Base-by-base conservation (phyloP, 2,329 filamentous ascomycete genomes). In the Neurospora crassa region DNA sequence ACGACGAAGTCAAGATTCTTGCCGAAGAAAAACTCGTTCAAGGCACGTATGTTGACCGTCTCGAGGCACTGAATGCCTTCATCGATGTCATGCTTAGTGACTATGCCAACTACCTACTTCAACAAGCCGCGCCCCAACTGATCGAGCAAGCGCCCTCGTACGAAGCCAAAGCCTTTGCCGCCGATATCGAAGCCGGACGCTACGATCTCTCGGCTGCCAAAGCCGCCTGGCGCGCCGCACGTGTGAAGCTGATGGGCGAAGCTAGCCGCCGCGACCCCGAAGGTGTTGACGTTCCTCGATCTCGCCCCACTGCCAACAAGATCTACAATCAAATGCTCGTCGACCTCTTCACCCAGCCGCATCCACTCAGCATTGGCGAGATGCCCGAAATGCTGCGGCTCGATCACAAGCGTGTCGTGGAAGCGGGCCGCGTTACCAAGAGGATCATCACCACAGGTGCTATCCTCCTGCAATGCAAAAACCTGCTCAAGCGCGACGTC, bases 41-140 rank as follows among this genome's bases (percentile, higher is more conserved):
- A 29, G 88, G 89, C 4, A 86, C 90, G 77, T 88, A 94, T 76
- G 91, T 94, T 18, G 90, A 92, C 77, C 90, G 92, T 73, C 86
- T 95, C 0, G 90, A 93, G 81, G 90, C 90, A 16, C 84, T 96
- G 1, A 87, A 93, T 70, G 87, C 89, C 40, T 91, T 93, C 75
- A 91, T 94, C 71, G 91, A 96, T 76, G 83, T 91, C 43, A 90
- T 95, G 82, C 88, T 92, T 34, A 89, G 93, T 72, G 92, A 96
- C 76, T 94, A 94, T 77, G 90, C 92, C 72, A 96, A 96, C 78
- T 95, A 93, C 77, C 85, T 94, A 76, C 83, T 96, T 68, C 89
- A 90, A 79, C 87, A 91, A 40, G 89, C 90, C 0, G 91, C 91
- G 1, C 91, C 91, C 0, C 88, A 88, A 6, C 85, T 96, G 69